Conservation (phyloP, 169 alveolate genomes). For the Plasmodium gonderi region DNA sequence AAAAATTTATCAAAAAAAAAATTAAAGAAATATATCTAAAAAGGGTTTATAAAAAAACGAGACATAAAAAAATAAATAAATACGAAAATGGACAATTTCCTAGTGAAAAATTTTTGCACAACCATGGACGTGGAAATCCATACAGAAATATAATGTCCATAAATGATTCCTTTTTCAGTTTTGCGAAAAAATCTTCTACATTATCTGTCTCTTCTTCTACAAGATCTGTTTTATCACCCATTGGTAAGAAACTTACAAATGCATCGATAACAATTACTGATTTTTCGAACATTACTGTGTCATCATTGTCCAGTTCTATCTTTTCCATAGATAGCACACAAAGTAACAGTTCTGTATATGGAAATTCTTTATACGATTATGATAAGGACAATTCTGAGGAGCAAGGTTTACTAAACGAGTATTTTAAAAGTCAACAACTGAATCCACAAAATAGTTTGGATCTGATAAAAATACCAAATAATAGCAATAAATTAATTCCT, state of each 20-base stretch:
- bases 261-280: conserved; percentile 7
- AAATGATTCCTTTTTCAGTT: conserved; percentile 63
- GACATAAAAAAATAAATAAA: conserved; percentile 30
- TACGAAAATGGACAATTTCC: neutral
- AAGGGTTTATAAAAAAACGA: conserved; percentile 14
- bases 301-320: conserved; percentile 37
- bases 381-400: conserved; percentile 51
- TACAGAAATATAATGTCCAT: conserved; percentile 61
- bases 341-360: conserved; percentile 41
- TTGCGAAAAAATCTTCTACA: conserved; percentile 5
- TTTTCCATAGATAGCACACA: conserved; percentile 23
- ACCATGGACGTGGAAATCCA: neutral
- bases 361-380: conserved; percentile 47
- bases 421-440: conserved; percentile 44
- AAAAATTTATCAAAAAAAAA: conserved; percentile 30
- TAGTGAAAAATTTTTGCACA: neutral
- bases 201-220: neutral
- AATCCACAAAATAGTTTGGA: conserved; percentile 6
- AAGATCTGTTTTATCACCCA: neutral
- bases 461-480: conserved; percentile 38
- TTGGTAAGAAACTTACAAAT: neutral
- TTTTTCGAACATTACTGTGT: conserved; percentile 37
- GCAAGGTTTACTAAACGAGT: conserved; percentile 53
- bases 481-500: conserved; percentile 62
- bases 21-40: conserved; percentile 51